These are phyloP conservation scores for Blepharisma undulans DNA, from an alignment of 169 alveolate species.

Conservation along the genomic window DNA sequence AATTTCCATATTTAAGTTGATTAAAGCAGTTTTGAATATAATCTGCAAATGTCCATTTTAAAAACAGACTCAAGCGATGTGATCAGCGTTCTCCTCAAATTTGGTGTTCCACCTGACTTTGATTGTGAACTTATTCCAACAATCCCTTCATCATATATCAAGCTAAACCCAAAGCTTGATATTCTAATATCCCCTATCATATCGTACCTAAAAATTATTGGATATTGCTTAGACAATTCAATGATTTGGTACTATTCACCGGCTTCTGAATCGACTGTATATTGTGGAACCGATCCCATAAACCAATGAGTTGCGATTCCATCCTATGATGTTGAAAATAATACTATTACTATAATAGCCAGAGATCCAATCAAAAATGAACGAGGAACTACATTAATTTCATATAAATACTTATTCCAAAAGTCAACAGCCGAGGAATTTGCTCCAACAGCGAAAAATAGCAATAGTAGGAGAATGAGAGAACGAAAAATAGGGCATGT, in stretches of 20 bases:
- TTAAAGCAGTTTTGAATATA: too few relatives aligned
- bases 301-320: neutral
- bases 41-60: too few relatives aligned
- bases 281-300: neutral
- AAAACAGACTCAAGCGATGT: too few relatives aligned
- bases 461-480: conserved; percentile 56
- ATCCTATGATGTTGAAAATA: neutral
- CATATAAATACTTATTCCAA: neutral
- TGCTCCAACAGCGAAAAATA: neutral
- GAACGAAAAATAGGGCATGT: conserved; percentile 74
- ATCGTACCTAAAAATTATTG: neutral
- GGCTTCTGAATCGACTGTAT: neutral
- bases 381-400: neutral
- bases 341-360: neutral
- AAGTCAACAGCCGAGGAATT: neutral
- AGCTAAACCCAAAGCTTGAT: neutral
- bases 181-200: neutral
- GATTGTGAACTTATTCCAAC: neutral
- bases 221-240: neutral
- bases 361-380: neutral
- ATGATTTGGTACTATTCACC: neutral
- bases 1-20: too few relatives aligned
- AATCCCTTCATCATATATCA: neutral
- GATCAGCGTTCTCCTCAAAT: neutral
- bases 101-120: neutral